phyloP scores from a whole-genome alignment of 495 filamentous ascomycete genomes.

The Aspergillus incahuasiensis region DNA sequence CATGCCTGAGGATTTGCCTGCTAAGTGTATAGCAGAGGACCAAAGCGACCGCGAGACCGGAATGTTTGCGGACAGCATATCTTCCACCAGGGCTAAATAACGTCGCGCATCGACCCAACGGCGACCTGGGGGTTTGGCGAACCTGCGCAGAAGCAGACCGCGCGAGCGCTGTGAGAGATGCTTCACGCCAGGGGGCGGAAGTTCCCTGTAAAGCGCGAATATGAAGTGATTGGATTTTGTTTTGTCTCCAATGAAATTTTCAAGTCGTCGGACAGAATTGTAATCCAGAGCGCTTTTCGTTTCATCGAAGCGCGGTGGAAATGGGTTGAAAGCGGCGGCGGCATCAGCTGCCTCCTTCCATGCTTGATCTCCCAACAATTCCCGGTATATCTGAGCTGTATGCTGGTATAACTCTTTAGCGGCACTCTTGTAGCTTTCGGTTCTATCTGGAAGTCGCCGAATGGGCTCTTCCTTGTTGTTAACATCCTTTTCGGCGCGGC shows the following conservation, averaged over 20 bases:
- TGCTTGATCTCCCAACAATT: slow-evolving; percentile 14
- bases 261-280: slow-evolving; percentile 37
- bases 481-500: background rate
- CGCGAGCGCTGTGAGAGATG: slow-evolving; percentile 56
- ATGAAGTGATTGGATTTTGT: slow-evolving; percentile 49
- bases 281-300: slow-evolving; percentile 21
- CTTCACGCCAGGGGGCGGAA: slow-evolving; percentile 62
- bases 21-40: slow-evolving; percentile 78
- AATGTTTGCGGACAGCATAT: slow-evolving; percentile 65
- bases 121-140: slow-evolving; percentile 49
- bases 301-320: slow-evolving; percentile 29
- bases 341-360: slow-evolving; percentile 57
- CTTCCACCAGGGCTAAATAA: slow-evolving; percentile 77
- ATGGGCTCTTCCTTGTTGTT: background rate
- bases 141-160: slow-evolving; percentile 59
- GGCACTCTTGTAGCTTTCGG: slow-evolving; percentile 10
- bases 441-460: slow-evolving; percentile 2
- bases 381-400: slow-evolving; percentile 17
- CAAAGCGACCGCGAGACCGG: slow-evolving; percentile 64
- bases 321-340: slow-evolving; percentile 35
- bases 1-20: slow-evolving; percentile 61
- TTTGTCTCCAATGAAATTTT: slow-evolving; percentile 37
- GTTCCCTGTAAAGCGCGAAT: slow-evolving; percentile 54
- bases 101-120: slow-evolving; percentile 52
- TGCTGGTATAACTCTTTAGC: slow-evolving; percentile 6